Evolutionary conservation across 179 eudicot genomes (phyloP).

Genomic region (Spinacia oleracea): DNA sequence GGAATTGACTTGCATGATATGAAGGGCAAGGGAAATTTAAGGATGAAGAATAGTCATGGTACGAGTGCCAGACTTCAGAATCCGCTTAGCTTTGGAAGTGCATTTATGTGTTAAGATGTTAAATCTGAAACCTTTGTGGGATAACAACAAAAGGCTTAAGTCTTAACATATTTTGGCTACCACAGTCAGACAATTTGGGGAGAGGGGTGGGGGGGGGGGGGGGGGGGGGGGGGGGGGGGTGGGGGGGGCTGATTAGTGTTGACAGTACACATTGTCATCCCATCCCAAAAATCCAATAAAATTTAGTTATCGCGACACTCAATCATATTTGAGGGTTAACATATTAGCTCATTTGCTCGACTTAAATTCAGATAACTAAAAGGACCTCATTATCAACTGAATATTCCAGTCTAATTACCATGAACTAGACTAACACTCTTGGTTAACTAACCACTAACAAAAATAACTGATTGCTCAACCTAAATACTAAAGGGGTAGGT

Average conservation of each 20-base stretch:
- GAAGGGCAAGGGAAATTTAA: not conserved
- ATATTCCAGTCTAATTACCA: too few species aligned
- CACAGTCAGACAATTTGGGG: not conserved
- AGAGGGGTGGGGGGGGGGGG: too few species aligned
- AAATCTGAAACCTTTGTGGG: not conserved
- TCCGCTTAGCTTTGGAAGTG: not conserved
- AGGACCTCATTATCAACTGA: not conserved
- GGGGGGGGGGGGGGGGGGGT: too few species aligned
- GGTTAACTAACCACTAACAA: not conserved
- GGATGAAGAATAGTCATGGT: not conserved
- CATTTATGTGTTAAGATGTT: not conserved
- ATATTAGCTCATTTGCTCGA: not conserved
- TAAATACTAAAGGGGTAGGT: conserved; percentile 12
- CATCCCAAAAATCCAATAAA: not conserved
- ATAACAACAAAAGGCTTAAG: not conserved
- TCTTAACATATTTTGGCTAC: not conserved
- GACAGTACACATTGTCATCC: not conserved
- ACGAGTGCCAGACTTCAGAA: not conserved
- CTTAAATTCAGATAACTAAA: not conserved
- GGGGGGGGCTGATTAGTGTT: too few species aligned
- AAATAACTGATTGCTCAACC: not conserved
- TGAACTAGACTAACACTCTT: not conserved
- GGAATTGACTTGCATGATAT: not conserved
- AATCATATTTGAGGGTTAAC: not conserved
- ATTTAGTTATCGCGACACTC: not conserved